Evolutionary conservation across 768 basidiomycete species (phyloP), one percentile per base, ranked within the genome.

Genomic region (Trametes sanguinea): DNA sequence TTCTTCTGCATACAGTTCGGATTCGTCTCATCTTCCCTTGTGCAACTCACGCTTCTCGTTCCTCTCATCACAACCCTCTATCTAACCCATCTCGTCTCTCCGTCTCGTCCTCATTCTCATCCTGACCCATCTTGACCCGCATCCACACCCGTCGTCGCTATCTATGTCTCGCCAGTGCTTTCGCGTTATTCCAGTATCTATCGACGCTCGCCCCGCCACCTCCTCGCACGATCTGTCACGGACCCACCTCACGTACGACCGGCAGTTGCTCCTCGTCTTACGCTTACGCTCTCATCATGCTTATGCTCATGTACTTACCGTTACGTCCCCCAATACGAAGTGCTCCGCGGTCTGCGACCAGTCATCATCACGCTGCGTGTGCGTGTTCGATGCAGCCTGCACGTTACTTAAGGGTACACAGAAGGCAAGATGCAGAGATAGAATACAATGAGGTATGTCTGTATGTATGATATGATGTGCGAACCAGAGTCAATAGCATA

Each of bases 161-260:
- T 65, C 67, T 68, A 62, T 61, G 55, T 65, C 63, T 63, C 51
- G 64, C 60, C 51, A 48, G 61, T 64, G 60, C 56, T 64, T 55
- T 65, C 66, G 53, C 47, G 63, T 58, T 66, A 56, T 65, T 62
- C 60, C 61, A 68, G 54, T 64, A 66, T 58, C 60, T 62, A 64
- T 64, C 61, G 55, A 67, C 62, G 67, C 67, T 61, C 60, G 58
- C 29, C 56, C 57, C 22, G 22, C 22, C 22, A 22, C 22, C 22
- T 22, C 22, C 42, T 64, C 57, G 62, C 61, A 68, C 61, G 67
- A 65, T 50, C 46, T 60, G 32, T 60, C 44, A 62, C 61, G 53
- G 62, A 64, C 64, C 52, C 57, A 22, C 22, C 22, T 22, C 22
- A 22, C 22, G 22, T 52, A 65, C 56, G 64, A 61, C 64, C 35